phyloP scores from a whole-genome alignment of 2,329 filamentous ascomycete genomes.

The Beauveria sp. region DNA sequence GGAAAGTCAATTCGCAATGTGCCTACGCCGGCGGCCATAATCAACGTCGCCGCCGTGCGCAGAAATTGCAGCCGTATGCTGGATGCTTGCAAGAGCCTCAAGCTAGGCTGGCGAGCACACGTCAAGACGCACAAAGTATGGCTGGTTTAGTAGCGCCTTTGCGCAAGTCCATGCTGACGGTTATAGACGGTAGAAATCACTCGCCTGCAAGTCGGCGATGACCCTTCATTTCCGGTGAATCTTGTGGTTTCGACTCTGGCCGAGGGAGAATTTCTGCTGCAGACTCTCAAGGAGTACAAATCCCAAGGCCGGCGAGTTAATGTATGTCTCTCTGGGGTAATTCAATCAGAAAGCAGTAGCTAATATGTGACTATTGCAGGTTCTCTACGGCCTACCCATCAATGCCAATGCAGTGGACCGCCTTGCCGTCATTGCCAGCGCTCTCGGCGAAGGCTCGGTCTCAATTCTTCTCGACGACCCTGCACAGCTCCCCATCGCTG shows the following conservation, averaged over 20 bases:
- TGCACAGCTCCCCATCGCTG: slow-evolving; percentile 44
- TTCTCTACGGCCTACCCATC: slow-evolving; percentile 67
- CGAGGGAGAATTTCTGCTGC: slow-evolving; percentile 61
- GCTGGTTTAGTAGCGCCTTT: too few species aligned
- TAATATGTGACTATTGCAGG: slow-evolving; percentile 25
- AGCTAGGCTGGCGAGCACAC: slow-evolving; percentile 65
- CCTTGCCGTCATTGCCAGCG: slow-evolving; percentile 46
- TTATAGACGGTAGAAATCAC: slow-evolving; percentile 57
- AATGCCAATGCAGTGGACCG: slow-evolving; percentile 52
- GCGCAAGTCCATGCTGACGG: not conserved
- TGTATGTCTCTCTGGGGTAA: slow-evolving; percentile 30
- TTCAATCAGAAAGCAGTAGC: not conserved
- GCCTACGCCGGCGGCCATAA: slow-evolving; percentile 57
- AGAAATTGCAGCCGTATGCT: slow-evolving; percentile 68
- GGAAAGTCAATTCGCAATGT: slow-evolving; percentile 54
- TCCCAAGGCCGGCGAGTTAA: slow-evolving; percentile 47
- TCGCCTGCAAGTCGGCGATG: slow-evolving; percentile 59
- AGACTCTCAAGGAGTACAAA: slow-evolving; percentile 52
- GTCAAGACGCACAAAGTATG: slow-evolving; percentile 76
- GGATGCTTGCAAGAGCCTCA: slow-evolving; percentile 48
- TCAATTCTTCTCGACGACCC: slow-evolving; percentile 64
- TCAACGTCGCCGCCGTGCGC: slow-evolving; percentile 59
- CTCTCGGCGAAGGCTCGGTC: slow-evolving; percentile 49
- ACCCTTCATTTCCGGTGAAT: slow-evolving; percentile 40
- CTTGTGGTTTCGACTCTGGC: slow-evolving; percentile 68